These are phyloP conservation scores for Pseudomonodictys pantanalensis DNA, from an alignment of 495 filamentous ascomycete genomes.

Conservation along the genomic window DNA sequence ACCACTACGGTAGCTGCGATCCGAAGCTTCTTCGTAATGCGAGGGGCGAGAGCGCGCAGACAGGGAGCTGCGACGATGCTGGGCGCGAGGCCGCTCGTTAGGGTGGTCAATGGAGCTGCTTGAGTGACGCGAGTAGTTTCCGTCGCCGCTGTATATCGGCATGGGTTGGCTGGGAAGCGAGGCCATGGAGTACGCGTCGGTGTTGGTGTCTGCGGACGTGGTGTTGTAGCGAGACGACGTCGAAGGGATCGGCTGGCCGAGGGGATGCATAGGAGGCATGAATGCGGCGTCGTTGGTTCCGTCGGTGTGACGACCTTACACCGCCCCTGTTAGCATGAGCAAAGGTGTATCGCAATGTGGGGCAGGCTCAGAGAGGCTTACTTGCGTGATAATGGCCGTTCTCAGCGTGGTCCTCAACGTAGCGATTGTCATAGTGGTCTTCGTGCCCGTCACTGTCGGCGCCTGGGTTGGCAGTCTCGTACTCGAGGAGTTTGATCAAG, in stretches of 20 bases:
- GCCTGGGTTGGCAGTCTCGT: constrained; percentile 74
- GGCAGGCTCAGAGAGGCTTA: too few species aligned
- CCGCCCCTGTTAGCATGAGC: not conserved
- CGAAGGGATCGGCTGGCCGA: not conserved
- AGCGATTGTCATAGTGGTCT: constrained; percentile 6
- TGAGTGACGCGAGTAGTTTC: not conserved
- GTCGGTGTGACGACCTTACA: constrained; percentile 22
- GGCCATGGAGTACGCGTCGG: not conserved
- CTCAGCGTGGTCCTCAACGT: constrained; percentile 30
- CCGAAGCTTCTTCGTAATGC: constrained; percentile 6
- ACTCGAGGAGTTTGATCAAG: constrained; percentile 58
- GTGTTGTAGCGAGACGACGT: constrained; percentile 1
- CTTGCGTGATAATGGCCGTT: too few species aligned
- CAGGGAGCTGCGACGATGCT: constrained; percentile 9
- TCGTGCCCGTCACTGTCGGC: constrained; percentile 54
- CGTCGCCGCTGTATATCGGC: constrained; percentile 12
- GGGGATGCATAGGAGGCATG: constrained; percentile 8
- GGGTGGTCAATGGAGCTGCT: constrained; percentile 14
- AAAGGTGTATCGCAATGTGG: too few species aligned
- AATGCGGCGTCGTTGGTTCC: constrained; percentile 22
- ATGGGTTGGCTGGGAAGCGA: constrained; percentile 11
- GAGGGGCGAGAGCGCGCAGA: constrained; percentile 5
- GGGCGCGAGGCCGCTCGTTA: constrained; percentile 16
- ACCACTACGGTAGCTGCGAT: constrained; percentile 6
- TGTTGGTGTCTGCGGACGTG: not conserved